Evolutionary conservation across 768 basidiomycete species (phyloP).

Genomic region (Phaffia australis): DNA sequence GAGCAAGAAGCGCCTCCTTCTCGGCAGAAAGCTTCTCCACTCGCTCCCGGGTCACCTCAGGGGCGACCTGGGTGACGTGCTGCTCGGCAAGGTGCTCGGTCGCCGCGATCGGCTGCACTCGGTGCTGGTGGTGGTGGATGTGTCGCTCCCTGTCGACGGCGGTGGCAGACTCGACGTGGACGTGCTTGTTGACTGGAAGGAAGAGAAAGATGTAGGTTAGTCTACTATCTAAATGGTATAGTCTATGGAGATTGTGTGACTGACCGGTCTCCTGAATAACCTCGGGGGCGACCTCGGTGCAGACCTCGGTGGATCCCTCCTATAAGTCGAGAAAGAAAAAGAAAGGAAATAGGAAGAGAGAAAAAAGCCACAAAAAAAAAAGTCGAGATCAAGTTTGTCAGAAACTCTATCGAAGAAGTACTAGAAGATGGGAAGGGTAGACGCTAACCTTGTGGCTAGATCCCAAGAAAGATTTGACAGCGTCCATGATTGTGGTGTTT

Average conservation of each 20-base stretch:
- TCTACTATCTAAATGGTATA: too few relatives aligned
- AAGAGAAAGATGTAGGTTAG: too few relatives aligned
- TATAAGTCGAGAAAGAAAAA: not conserved
- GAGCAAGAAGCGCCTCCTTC: slow-evolving; percentile 31
- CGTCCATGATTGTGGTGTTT: slow-evolving; percentile 21
- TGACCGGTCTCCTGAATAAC: slow-evolving; percentile 23
- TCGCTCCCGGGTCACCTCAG: slow-evolving; percentile 35
- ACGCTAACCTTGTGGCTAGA: slow-evolving; percentile 13
- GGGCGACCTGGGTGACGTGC: slow-evolving; percentile 34
- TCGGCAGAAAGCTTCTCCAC: slow-evolving; percentile 38
- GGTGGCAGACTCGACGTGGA: slow-evolving; percentile 35
- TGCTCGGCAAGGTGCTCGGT: slow-evolving; percentile 29
- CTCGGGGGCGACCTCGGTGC: slow-evolving; percentile 37
- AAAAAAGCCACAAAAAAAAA: not conserved
- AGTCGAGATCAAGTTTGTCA: too few relatives aligned
- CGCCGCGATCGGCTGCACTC: slow-evolving; percentile 38
- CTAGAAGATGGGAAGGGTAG: not conserved
- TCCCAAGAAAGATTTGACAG: slow-evolving; percentile 25
- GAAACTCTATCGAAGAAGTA: too few relatives aligned
- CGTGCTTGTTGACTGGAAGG: slow-evolving; percentile 29
- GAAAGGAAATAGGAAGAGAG: not conserved
- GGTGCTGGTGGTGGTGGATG: slow-evolving; percentile 36
- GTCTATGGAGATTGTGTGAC: too few relatives aligned
- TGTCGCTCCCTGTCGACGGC: slow-evolving; percentile 40
- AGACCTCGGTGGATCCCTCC: slow-evolving; percentile 38